Base-by-base conservation (phyloP, 1,284 basidiomycete species). In the Puccinia hordei region DNA sequence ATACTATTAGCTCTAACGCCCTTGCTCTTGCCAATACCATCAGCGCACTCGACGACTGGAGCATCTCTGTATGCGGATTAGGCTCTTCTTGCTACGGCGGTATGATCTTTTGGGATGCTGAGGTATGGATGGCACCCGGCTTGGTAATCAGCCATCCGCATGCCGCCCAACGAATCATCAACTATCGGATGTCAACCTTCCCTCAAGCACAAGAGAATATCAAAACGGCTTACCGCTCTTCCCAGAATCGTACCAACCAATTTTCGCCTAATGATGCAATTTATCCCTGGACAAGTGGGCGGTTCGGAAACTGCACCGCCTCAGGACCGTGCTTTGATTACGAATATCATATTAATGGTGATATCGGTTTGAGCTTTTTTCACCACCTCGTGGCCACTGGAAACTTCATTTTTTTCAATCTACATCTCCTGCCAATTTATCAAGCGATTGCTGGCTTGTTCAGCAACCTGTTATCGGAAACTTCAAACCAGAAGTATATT, bases 341-440 rank as follows among this genome's bases (percentile, higher is more conserved):
- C 80, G 83, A 84, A 51, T 84, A 84, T 65, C 84, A 85, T 61
- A 80, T 84, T 44, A 83, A 83, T 78, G 81, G 81, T 76, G 84
- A 84, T 77, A 83, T 84, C 33, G 81, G 82, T 0, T 76, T 85
- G 33, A 82, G 82, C 5, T 72, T 81, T 0, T 82, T 82, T 66
- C 81, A 85, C 59, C 83, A 84, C 80, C 84, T 82, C 75, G 81
- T 82, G 6, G 68, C 65, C 0, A 84, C 82, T 17, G 81, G 82
- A 24, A 84, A 85, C 81, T 12, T 73, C 24, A 82, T 82, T 0
- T 85, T 83, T 82, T 81, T 85, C 12, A 73, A 77, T 22, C 69
- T 77, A 44, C 68, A 81, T 35, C 83, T 83, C 4, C 83, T 81
- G 71, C 84, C 84, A 27, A 81, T 85, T 80, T 81, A 84, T n/a